Percentiles rank a stretch among this genome's conserved stretches.
Evolutionary conservation across 768 basidiomycete genomes (phyloP).

Genomic region (Psilocybe sp.): DNA sequence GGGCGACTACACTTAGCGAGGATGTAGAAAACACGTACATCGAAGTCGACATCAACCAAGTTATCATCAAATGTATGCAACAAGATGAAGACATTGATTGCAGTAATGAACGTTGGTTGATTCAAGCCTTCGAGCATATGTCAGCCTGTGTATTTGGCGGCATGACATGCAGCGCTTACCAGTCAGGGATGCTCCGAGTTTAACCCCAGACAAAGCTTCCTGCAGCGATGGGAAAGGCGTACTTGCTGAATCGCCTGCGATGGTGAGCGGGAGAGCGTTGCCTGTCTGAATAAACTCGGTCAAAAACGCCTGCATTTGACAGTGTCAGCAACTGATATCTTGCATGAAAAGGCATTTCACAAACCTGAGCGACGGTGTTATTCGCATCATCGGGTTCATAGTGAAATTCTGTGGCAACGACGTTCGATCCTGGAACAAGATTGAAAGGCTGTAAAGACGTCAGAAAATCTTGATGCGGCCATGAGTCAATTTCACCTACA

Average conservation of each 20-base stretch:
- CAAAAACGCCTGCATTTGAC: constrained; percentile 45
- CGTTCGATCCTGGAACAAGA: constrained; percentile 57
- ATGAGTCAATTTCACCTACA: constrained; percentile 31
- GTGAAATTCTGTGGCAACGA: constrained; percentile 56
- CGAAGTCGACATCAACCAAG: constrained; percentile 53
- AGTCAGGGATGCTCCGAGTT: constrained; percentile 44
- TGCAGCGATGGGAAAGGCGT: constrained; percentile 62
- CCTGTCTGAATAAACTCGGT: constrained; percentile 56
- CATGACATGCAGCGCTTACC: constrained; percentile 28
- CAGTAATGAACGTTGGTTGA: constrained; percentile 54
- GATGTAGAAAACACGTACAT: constrained; percentile 33
- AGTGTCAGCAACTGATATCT: background rate
- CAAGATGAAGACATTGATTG: constrained; percentile 52
- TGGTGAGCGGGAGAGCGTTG: constrained; percentile 44
- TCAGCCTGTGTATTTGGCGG: background rate
- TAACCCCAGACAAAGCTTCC: constrained; percentile 52
- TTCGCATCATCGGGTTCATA: constrained; percentile 65
- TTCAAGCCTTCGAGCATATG: constrained; percentile 37
- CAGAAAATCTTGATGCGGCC: too few species aligned
- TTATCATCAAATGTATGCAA: constrained; percentile 47
- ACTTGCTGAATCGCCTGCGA: constrained; percentile 57
- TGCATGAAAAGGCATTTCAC: background rate
- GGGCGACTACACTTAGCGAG: too few species aligned
- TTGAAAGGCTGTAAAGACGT: constrained; percentile 41
- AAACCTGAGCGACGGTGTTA: constrained; percentile 58